A percentile compares a stretch with the other conserved stretches of the same genome.
Evolutionary conservation across 257 asterid species (phyloP).

Genomic region (Leonotis leonurus): DNA sequence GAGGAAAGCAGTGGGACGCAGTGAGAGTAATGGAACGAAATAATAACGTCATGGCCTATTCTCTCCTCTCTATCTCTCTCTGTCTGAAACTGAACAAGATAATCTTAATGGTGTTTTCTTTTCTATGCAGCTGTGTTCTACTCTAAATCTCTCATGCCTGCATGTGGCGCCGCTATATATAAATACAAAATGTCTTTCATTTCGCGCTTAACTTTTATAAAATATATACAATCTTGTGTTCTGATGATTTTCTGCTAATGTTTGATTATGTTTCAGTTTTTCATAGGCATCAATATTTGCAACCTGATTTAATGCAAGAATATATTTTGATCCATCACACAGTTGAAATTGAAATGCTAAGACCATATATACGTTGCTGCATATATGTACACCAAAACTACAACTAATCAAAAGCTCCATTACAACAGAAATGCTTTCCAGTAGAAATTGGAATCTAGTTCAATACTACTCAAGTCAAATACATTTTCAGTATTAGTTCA

Average conservation of each 20-base stretch:
- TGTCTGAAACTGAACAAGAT: not conserved
- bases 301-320: too few species aligned
- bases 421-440: not conserved
- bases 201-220: too few species aligned
- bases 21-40: constrained; percentile 17
- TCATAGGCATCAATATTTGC: too few species aligned
- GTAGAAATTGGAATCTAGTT: constrained; percentile 1
- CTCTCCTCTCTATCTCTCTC: not conserved
- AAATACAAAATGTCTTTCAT: too few species aligned
- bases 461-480: not conserved
- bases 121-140: not conserved
- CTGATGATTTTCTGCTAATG: too few species aligned
- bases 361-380: not conserved
- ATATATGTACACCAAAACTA: not conserved
- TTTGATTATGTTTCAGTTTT: too few species aligned
- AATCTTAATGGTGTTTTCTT: not conserved
- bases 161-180: too few species aligned
- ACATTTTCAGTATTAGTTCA: not conserved
- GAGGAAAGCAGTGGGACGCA: not conserved
- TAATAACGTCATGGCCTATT: constrained; percentile 8
- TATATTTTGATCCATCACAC: too few species aligned
- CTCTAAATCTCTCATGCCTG: not conserved
- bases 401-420: not conserved
- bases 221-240: too few species aligned
- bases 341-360: too few species aligned